Evolutionary conservation across 805 yeast genomes (phyloP), one percentile per base, ranked within the genome.

Genomic region (Clavispora fructus): DNA sequence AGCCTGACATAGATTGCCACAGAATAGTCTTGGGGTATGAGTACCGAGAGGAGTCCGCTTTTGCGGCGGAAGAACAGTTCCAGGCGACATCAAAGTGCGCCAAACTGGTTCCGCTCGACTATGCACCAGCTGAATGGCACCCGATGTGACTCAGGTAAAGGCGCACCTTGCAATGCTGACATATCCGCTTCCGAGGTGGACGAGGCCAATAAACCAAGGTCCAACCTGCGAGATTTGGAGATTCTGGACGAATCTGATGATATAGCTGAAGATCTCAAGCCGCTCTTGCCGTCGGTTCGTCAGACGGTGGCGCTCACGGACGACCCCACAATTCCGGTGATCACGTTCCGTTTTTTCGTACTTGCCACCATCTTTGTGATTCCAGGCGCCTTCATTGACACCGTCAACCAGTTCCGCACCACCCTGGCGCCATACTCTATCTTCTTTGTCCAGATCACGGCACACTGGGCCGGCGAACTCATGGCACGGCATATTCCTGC

Each of bases 371-470:
- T 70, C 0, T 67, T 71, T 43, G 62, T 71, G 23, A 51, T 65
- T 6, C 75, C 75, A 6, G 75, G 74, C 4, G 75, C 75, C 0
- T 68, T 70, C 43, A 63, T 69, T 9, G 71, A 64, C 37, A 70
- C 74, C 2, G 61, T 70, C 65, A 70, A 70, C 48, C 63, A 70
- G n/a, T 70, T 61, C 53, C 55, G 75, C 23, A 70, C 74, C 13
- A 70, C 74, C 1, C 64, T 74, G 6, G 80, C 80, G 2, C 75
- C 78, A 0, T 77, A 75, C 50, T 73, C 78, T 28, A 73, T 77
- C 19, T 67, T 77, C 44, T 75, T 77, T 54, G 82, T 77, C 3
- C 82, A 77, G 53, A 73, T 77, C 42, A 69, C 70, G 6, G 61
- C 73, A 4, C 76, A 77, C 51, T 75, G 77, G 58, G 58, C 67